These are phyloP conservation scores for Fusarium nanum DNA, from an alignment of 2,329 filamentous ascomycete genomes.

Conservation along the genomic window DNA sequence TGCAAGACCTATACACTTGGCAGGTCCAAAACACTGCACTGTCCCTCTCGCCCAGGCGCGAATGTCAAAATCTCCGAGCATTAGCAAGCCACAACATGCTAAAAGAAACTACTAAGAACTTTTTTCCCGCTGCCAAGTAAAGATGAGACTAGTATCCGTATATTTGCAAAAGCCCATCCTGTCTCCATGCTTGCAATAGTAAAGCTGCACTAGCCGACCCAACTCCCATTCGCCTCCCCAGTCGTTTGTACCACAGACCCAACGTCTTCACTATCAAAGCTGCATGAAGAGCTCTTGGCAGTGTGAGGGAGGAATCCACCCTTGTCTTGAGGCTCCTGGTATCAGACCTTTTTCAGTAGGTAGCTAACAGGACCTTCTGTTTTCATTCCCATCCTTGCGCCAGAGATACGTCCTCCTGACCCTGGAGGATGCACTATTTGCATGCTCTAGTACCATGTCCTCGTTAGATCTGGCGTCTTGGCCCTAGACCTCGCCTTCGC, in stretches of 20 bases:
- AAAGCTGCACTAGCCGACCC: slow-evolving; percentile 5
- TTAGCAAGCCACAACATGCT: slow-evolving; percentile 8
- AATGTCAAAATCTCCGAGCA: slow-evolving; percentile 16
- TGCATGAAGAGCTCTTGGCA: slow-evolving; percentile 24
- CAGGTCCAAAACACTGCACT: neutral
- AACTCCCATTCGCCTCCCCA: slow-evolving; percentile 9
- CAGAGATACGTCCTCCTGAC: slow-evolving; percentile 28
- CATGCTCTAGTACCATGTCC: slow-evolving; percentile 2
- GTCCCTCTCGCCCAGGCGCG: slow-evolving; percentile 1
- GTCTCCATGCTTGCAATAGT: neutral
- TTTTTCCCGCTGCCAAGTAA: slow-evolving; percentile 17
- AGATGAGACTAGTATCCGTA: slow-evolving; percentile 4
- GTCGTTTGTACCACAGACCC: neutral
- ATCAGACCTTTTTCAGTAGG: slow-evolving; percentile 32
- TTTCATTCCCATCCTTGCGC: slow-evolving; percentile 36
- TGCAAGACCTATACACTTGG: neutral
- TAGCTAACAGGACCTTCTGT: slow-evolving; percentile 36
- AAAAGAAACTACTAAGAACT: slow-evolving; percentile 4
- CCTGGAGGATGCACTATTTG: neutral
- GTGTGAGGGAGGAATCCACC: slow-evolving; percentile 10
- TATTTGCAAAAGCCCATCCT: slow-evolving; percentile 18
- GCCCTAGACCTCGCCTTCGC: slow-evolving; percentile 6
- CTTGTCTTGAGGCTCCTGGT: slow-evolving; percentile 31
- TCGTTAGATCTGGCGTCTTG: slow-evolving; percentile 28
- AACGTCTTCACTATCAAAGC: slow-evolving; percentile 2